phyloP scores from a whole-genome alignment of 352 stramenopile genomes.

The Phytopythium chamaehyphon region DNA sequence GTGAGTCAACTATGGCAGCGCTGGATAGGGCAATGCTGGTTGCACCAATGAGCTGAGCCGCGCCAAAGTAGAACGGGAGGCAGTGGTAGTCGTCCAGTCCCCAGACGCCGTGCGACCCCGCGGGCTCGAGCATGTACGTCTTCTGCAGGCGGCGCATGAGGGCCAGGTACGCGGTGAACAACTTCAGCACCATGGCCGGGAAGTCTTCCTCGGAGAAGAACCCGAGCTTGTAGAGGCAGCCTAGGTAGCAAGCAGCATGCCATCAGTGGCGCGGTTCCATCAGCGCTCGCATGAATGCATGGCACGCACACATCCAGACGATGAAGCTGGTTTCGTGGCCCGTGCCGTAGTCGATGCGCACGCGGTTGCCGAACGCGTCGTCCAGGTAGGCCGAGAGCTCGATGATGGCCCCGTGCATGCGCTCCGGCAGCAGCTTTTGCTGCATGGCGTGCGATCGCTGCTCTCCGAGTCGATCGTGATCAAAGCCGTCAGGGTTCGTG shows the following conservation, averaged over 20 bases:
- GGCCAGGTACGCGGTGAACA: conserved; percentile 93
- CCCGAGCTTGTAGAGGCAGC: conserved; percentile 86
- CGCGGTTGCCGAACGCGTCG: conserved; percentile 96
- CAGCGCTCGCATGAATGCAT: conserved; percentile 9
- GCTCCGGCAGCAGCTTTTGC: conserved; percentile 51
- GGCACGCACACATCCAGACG: conserved; percentile 87
- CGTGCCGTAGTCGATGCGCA: conserved; percentile 98
- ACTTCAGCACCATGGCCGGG: conserved; percentile 80
- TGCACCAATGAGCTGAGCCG: conserved; percentile 89
- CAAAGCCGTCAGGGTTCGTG: neutral
- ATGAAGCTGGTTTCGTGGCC: conserved; percentile 98
- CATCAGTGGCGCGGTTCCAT: no score
- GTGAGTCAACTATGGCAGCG: no score
- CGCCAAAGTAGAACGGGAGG: conserved; percentile 97
- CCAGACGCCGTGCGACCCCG: conserved; percentile 98
- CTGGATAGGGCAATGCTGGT: no score
- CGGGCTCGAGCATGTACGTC: conserved; percentile 97
- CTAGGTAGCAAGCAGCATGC: conserved; percentile 23
- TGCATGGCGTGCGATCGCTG: conserved; percentile 56
- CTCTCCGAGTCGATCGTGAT: no score
- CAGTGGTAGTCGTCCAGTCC: conserved; percentile 99
- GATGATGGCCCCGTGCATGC: conserved; percentile 60
- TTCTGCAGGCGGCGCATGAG: conserved; percentile 94
- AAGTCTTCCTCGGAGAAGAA: conserved; percentile 86
- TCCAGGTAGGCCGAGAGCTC: conserved; percentile 95